Evolutionary conservation across 331 rosid genomes (phyloP), one percentile per base, ranked within the genome.

Genomic region (Dryas integrifolia): DNA sequence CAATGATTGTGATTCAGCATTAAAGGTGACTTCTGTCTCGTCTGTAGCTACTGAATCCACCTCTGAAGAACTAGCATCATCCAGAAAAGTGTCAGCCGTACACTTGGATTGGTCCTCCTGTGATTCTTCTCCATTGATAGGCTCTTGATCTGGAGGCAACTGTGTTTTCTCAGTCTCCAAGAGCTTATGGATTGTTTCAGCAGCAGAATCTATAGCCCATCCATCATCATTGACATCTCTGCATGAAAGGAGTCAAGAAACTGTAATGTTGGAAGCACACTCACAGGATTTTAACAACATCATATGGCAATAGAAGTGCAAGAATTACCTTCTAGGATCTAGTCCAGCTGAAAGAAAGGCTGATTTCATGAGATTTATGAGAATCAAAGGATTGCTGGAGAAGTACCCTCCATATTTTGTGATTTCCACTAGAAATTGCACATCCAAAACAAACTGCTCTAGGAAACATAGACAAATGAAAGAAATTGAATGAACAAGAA

Each of bases 341-440:
- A 81, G 67, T 76, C 88, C 89, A 9, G 77, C 85, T 26, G 92
- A 84, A 49, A 73, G 67, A 76, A 81, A 85, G 65, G 89, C 79
- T 50, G 92, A 84, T 76, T 87, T 87, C 91, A 88, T 79, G 72
- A 82, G 88, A 59, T 80, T 79, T 78, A 75, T 77, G 72, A 86
- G 86, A 70, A 81, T 68, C 73, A 82, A 68, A 61, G 89, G 88
- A 51, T 85, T 80, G 38, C 75, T 48, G 63, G 85, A 83, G 82
- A 85, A 87, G 74, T 88, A 91, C 66, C 89, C 96, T 62, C 92
- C 96, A 57, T 72, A 61, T 74, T 76, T 85, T 11, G 86, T 77
- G 48, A 87, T 84, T 81, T 91, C 95, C 78, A 79, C 88, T 69
- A 88, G 85, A 79, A 91, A 91, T 79, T 82, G 88, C 80, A 88